Base-by-base conservation (phyloP, 2,329 filamentous ascomycete genomes). In the Hypomyces rosellus region DNA sequence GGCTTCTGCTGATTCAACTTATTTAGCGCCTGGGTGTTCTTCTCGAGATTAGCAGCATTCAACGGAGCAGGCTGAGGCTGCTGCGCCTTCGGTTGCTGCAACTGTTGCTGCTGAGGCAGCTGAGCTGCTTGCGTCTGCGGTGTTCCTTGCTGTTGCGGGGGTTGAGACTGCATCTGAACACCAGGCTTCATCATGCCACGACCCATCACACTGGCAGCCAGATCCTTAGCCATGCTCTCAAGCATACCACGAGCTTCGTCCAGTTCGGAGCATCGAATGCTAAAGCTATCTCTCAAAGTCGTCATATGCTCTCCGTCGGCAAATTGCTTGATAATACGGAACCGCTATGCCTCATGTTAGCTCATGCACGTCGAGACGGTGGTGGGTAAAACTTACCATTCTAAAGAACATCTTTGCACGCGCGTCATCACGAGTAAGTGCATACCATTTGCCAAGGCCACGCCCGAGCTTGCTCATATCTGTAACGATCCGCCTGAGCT, bases 291-390 rank as follows among this genome's bases (percentile, higher is more conserved):
- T 54, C 74, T 78, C 11, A 74, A 63, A 2, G 65, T 64, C 2
- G 60, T 66, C 69, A 77, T 72, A 44, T 66, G 63, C 1, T 77
- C 72, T 13, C 71, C 72, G 50, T 81, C 75, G 4, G 62, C 59
- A 53, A 80, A 84, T 57, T 84, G 81, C 41, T 70, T 72, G 1
- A 72, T 57, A 33, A 84, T 67, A 11, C 76, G 77, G 25, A 72
- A 64, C 52, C 79, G 76, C 79, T 84, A 58, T 38, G 8, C 38
- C 16, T 15, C 30, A 51, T 37, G 61, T 76, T 63, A 76, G 69
- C 54, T 51, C 46, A 22, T 46, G 16, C 22, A 6, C 22, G 18
- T 1, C 42, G 25, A 45, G 14, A 38, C 34, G 18, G 16, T 16
- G n/a, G n/a, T 11, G 16, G 16, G 14, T 25, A 37, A 16, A 11